Percentiles rank a stretch among this genome's conserved stretches.
Evolutionary conservation across 345 rosid genomes (phyloP).

Genomic region (Pseudoturritis turrita): DNA sequence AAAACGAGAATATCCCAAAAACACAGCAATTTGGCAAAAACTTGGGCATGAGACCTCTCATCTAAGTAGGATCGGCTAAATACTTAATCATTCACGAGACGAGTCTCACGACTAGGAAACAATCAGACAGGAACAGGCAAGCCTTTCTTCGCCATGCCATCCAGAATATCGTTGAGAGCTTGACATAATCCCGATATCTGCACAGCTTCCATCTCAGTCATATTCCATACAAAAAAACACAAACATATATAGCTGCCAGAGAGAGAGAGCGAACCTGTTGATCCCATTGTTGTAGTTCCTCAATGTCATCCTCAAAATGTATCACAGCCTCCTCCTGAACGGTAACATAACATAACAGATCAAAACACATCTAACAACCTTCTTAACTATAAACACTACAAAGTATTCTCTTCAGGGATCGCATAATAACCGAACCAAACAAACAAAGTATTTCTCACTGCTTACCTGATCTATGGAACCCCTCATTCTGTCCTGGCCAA

Average conservation of each 20-base stretch:
- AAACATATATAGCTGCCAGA: not conserved
- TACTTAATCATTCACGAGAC: not conserved
- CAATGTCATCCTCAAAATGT: conserved; percentile 94
- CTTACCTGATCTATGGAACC: conserved; percentile 96
- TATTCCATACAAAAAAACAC: not conserved
- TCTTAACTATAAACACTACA: not conserved
- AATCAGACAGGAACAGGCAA: conserved; percentile 73
- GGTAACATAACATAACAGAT: not conserved
- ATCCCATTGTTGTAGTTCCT: conserved; percentile 97
- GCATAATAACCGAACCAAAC: not conserved
- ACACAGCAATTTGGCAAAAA: conserved; percentile 20
- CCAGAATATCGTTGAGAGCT: conserved; percentile 85
- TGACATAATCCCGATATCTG: conserved; percentile 95
- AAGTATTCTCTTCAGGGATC: not conserved
- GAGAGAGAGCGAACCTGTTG: conserved; percentile 60
- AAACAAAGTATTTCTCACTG: not conserved
- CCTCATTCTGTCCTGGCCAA: conserved; percentile 90
- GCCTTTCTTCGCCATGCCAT: conserved; percentile 91
- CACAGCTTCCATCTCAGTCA: conserved; percentile 7
- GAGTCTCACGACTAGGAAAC: not conserved
- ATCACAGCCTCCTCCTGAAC: conserved; percentile 90
- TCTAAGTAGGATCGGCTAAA: not conserved
- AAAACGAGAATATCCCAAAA: not conserved
- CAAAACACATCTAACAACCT: not conserved
- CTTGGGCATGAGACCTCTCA: conserved; percentile 2